Conservation (phyloP, 2,329 filamentous ascomycete genomes). For the Pseudohalonectria lignicola region DNA sequence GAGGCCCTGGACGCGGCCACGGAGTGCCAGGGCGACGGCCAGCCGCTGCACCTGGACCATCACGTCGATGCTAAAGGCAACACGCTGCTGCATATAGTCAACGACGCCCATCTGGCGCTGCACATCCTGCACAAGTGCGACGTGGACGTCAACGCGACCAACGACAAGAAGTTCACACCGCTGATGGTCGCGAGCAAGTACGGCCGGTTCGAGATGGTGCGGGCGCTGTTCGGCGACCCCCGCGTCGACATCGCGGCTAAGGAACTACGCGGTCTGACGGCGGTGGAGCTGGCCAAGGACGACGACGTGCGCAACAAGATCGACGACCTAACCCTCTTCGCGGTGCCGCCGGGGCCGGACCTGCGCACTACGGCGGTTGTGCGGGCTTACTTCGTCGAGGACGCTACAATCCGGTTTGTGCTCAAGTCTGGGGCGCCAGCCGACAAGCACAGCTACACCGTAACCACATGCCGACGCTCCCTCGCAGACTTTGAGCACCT, state of each 20-base stretch:
- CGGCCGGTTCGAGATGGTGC: conserved; percentile 85
- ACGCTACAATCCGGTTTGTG: conserved; percentile 84
- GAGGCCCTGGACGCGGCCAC: conserved; percentile 67
- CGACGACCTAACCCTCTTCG: conserved; percentile 82
- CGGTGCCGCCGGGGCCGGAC: conserved; percentile 58
- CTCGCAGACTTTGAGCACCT: conserved; percentile 86
- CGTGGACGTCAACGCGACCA: conserved; percentile 89
- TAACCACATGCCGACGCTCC: conserved; percentile 86
- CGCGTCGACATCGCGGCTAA: conserved; percentile 76
- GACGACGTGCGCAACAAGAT: conserved; percentile 95
- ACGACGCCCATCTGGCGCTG: conserved; percentile 66
- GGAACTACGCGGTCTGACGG: conserved; percentile 80
- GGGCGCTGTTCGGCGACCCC: conserved; percentile 76
- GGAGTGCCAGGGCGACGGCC: conserved; percentile 61
- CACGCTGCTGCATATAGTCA: conserved; percentile 89
- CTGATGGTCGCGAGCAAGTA: conserved; percentile 99
- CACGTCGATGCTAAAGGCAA: conserved; percentile 91
- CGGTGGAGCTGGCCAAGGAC: conserved; percentile 93
- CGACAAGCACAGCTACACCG: conserved; percentile 72
- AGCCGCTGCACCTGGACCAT: conserved; percentile 80
- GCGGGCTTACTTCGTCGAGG: conserved; percentile 92
- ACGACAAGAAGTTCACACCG: conserved; percentile 89
- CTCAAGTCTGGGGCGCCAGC: conserved; percentile 87
- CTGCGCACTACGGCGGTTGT: conserved; percentile 87
- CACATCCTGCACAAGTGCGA: conserved; percentile 76